These are phyloP conservation scores for Schwanniomyces etchellsii DNA, from an alignment of 1,139 yeast genomes.

Conservation along the genomic window DNA sequence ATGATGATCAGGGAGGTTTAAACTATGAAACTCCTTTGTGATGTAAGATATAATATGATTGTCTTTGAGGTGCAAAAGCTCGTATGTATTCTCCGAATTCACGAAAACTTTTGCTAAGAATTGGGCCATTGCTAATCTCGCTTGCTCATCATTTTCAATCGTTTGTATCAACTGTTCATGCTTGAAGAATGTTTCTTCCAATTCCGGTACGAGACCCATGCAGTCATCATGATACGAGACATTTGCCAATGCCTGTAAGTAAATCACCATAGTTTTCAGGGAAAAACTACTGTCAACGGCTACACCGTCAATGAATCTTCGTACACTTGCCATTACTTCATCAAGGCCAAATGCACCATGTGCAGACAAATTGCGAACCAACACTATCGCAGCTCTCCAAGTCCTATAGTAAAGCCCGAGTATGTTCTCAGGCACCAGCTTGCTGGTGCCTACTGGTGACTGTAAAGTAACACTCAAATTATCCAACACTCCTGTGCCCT, in stretches of 20 bases:
- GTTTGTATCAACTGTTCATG: slow-evolving; percentile 3
- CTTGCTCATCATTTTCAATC: slow-evolving; percentile 4
- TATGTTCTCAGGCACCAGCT: no score
- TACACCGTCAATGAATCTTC: slow-evolving; percentile 6
- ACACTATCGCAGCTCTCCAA: background rate
- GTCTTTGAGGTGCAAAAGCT: background rate
- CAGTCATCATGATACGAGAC: slow-evolving; percentile 5
- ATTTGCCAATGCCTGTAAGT: slow-evolving; percentile 20
- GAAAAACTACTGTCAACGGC: slow-evolving; percentile 7
- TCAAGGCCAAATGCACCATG: background rate
- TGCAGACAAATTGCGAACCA: background rate
- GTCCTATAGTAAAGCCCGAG: background rate
- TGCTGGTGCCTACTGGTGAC: no score
- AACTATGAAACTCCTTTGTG: no score
- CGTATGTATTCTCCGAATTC: background rate
- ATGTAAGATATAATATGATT: background rate
- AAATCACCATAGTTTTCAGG: slow-evolving; percentile 11
- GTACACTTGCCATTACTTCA: slow-evolving; percentile 2
- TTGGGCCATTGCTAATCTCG: slow-evolving; percentile 6
- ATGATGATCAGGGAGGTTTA: no score
- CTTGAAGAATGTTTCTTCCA: slow-evolving; percentile 2
- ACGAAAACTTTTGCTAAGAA: slow-evolving; percentile 5
- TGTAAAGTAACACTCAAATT: no score
- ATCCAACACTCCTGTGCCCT: no score
- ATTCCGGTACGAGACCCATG: slow-evolving; percentile 1